Evolutionary conservation across 140 eudicot species (phyloP), one percentile per base, ranked within the genome.

Genomic region (Erigeron philadelphicus): DNA sequence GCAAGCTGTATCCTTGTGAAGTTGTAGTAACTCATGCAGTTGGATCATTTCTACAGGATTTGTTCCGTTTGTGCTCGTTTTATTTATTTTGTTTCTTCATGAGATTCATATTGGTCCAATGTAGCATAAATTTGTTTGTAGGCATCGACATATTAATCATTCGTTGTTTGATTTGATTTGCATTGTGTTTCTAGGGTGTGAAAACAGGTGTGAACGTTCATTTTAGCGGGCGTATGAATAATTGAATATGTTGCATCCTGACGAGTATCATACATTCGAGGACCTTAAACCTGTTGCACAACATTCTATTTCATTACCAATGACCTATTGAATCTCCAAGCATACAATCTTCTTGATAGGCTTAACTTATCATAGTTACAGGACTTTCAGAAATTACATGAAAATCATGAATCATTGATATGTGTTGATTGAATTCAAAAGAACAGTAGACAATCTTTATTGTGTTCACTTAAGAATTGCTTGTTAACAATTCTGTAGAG

Each of bases 121-220:
- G 74, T 69, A 56, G 55, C 41, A 65, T 42, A 42, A 42, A 43
- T 23, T 40, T 70, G 73, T 52, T 31, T 50, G 58, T 9, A 8
- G 75, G 16, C 19, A 53, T 53, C 9, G 59, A 69, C 67, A 40
- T 59, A 23, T 48, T 72, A 6, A 72, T 61, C 47, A 61, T 61
- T 72, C 56, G 49, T 72, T 35, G 50, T 72, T 73, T 60, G 61
- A 48, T 46, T 72, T 50, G 25, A 72, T 49, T 38, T 50, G 62
- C 5, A 35, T 48, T 62, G 19, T 9, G 0, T 25, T 50, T 66
- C 40, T 12, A 53, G 16, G 11, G 31, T 25, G 10, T 49, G 45
- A 47, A 17, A 15, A 17, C 69, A 16, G 38, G 38, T 4, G 3
- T 31, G 38, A 31, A 4, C 3, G 3, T 0, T 2, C 5, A 31